Evolutionary conservation across 805 yeast genomes (phyloP).

Genomic region (Clavispora santaluciae): DNA sequence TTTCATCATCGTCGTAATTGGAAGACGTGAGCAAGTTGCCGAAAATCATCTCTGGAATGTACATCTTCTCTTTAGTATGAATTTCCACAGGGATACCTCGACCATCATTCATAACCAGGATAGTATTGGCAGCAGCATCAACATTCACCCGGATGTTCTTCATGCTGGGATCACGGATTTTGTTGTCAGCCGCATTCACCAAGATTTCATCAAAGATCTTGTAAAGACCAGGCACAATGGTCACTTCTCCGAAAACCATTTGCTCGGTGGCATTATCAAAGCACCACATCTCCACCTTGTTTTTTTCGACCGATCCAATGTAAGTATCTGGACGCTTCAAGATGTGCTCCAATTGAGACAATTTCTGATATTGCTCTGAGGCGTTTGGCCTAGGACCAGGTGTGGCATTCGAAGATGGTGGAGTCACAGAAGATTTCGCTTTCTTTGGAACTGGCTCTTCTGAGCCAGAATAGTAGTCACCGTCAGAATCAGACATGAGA

Average conservation of each 20-base stretch:
- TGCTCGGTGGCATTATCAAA: conserved; percentile 47
- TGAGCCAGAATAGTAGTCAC: conserved; percentile 1
- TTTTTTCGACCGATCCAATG: conserved; percentile 88
- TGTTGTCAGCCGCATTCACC: conserved; percentile 98
- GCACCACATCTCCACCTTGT: conserved; percentile 81
- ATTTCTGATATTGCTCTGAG: conserved; percentile 82
- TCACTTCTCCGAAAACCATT: conserved; percentile 54
- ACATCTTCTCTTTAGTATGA: conserved; percentile 85
- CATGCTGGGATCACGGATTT: conserved; percentile 92
- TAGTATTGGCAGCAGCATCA: conserved; percentile 65
- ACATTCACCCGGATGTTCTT: conserved; percentile 78
- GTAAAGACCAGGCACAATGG: conserved; percentile 91
- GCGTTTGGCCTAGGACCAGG: conserved; percentile 27
- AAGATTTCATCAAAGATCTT: conserved; percentile 95
- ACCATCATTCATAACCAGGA: conserved; percentile 88
- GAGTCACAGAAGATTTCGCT: conserved; percentile 7
- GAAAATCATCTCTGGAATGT: conserved; percentile 93
- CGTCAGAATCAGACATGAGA: conserved; percentile 3
- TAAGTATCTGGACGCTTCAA: conserved; percentile 97
- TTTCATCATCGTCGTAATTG: conserved; percentile 91
- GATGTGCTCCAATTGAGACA: conserved; percentile 93
- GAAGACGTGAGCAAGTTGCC: conserved; percentile 94
- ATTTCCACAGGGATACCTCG: conserved; percentile 93
- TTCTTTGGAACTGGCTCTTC: conserved; percentile 3
- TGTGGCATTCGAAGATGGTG: conserved; percentile 13